Percentiles rank a stretch among this genome's conserved stretches.
Evolutionary conservation across 1,284 basidiomycete species (phyloP).

Genomic region (Trichosporon sp.): DNA sequence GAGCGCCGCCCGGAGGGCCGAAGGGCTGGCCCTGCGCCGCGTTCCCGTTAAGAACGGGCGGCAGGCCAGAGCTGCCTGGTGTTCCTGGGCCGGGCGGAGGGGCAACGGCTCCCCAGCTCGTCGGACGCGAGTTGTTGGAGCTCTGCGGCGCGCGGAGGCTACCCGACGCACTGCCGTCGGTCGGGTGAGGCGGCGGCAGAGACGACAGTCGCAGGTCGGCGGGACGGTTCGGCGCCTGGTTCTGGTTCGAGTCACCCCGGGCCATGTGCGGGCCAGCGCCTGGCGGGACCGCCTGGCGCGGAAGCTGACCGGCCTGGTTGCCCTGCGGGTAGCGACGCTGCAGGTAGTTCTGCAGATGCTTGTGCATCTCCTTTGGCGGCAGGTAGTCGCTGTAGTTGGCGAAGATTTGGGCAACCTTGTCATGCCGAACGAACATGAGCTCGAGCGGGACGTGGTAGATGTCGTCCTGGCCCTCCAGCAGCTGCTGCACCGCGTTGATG

Average conservation of each 20-base stretch:
- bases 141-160: constrained; percentile 9
- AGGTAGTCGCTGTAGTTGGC: constrained; percentile 71
- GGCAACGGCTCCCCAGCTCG: constrained; percentile 18
- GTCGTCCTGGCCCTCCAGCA: constrained; percentile 93
- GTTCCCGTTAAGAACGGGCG: constrained; percentile 12
- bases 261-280: neutral
- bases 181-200: neutral
- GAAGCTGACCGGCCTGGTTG: neutral
- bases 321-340: constrained; percentile 28
- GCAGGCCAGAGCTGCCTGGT: neutral
- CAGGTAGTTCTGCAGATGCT: constrained; percentile 78
- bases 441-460: constrained; percentile 87
- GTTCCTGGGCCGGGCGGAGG: constrained; percentile 11
- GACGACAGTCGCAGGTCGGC: constrained; percentile 10
- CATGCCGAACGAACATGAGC: constrained; percentile 75
- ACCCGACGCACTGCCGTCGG: neutral
- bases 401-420: constrained; percentile 76
- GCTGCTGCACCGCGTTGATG: constrained; percentile 77
- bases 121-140: constrained; percentile 25
- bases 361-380: constrained; percentile 84
- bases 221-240: neutral
- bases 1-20: neutral
- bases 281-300: neutral
- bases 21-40: neutral
- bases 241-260: constrained; percentile 9